Evolutionary conservation across 805 yeast species (phyloP), one percentile per base, ranked within the genome.

Genomic region (Candida patagonica): DNA sequence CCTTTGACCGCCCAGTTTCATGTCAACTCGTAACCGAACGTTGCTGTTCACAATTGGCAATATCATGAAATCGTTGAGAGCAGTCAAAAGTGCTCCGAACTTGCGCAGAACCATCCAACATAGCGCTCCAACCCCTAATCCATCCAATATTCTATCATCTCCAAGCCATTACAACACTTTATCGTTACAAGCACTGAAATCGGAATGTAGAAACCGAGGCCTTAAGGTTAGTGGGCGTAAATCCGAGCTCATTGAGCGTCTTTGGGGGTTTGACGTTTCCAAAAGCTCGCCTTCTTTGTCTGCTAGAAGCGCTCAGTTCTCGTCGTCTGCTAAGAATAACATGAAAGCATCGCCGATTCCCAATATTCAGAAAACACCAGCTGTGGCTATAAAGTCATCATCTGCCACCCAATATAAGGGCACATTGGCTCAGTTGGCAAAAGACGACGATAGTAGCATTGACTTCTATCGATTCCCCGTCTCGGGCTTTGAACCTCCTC

Each of bases 161-260:
- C 26, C 27, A n/a, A 33, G 37, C 37, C 24, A 20, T 24, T 17
- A 20, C 24, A 54, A 54, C 34, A 59, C 53, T 44, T 36, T 55
- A 19, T 45, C 55, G 7, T 69, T 76, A 73, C 70, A 71, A 40
- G 65, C 73, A 1, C 64, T 79, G 48, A 76, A 73, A 52, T 56
- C 55, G 38, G 84, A 78, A 53, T 76, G 84, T 54, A 71, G 72
- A 42, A 62, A 61, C 42, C 67, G 79, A 44, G 82, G 83, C 0
- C 56, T 79, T 43, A 74, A 71, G 49, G 70, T 77, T 0, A 60
- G 74, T n/a, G 87, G 87, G 10, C 66, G 67, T 37, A 79, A 79
- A 51, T 56, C 68, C 7, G 84, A 79, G 23, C 59, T 79, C 19
- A 65, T 78, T 20, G 66, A 55, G 41, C 56, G 66, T 9, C 39